Evolutionary conservation across 2,329 filamentous ascomycete genomes (phyloP).

Genomic region (Fusarium sp.): DNA sequence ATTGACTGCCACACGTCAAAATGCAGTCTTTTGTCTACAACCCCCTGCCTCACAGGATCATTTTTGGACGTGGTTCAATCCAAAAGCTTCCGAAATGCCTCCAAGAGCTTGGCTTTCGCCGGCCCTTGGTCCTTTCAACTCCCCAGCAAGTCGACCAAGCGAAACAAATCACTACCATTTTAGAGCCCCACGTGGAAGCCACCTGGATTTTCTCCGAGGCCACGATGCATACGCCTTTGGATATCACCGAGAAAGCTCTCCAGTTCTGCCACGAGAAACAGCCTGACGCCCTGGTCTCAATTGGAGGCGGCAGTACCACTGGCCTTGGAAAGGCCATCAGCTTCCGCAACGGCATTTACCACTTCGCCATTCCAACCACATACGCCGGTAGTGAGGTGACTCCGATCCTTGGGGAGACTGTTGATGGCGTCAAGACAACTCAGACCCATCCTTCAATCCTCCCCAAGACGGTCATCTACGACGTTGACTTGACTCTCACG

Average conservation of each 20-base stretch:
- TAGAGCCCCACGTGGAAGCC: not conserved
- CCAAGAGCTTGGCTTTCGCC: not conserved
- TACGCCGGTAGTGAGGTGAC: conserved; percentile 75
- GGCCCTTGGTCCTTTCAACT: not conserved
- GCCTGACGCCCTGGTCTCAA: conserved; percentile 52
- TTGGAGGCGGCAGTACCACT: conserved; percentile 51
- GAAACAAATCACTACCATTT: not conserved
- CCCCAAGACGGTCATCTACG: conserved; percentile 72
- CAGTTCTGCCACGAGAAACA: conserved; percentile 52
- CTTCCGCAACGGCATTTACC: conserved; percentile 65
- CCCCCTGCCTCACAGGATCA: not conserved
- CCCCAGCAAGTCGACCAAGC: not conserved
- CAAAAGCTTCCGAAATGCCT: not conserved
- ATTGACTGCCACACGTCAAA: not conserved
- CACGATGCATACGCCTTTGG: conserved; percentile 72
- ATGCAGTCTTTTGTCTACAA: not conserved
- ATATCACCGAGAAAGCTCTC: conserved; percentile 68
- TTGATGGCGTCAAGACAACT: conserved; percentile 69
- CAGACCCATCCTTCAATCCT: conserved; percentile 71
- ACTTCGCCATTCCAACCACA: conserved; percentile 67
- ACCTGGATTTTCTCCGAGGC: conserved; percentile 53
- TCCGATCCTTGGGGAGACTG: conserved; percentile 72
- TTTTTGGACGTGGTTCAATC: not conserved
- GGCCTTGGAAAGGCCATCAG: conserved; percentile 71
- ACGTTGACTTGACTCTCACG: conserved; percentile 72